Conservation (phyloP, 768 basidiomycete species). For the Russula brevipes region DNA sequence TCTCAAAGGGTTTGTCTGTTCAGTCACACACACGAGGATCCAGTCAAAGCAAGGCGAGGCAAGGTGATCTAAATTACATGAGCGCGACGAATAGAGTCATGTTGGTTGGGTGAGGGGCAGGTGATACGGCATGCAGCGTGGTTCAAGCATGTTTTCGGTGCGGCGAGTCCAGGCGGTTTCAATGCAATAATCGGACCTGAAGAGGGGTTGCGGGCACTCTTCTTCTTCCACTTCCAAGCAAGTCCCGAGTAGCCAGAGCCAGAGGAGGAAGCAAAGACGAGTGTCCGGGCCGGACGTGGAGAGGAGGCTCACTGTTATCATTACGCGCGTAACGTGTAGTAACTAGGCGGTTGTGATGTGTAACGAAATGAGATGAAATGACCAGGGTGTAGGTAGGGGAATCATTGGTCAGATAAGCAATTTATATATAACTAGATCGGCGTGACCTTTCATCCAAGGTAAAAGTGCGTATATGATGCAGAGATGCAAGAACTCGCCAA, state of each 20-base stretch:
- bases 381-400: constrained; percentile 17
- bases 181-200: not conserved
- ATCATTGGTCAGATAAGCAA: constrained; percentile 24
- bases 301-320: not conserved
- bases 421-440: constrained; percentile 18
- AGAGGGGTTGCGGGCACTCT: constrained; percentile 11
- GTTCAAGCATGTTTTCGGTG: constrained; percentile 17
- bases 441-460: constrained; percentile 18
- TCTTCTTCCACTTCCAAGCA: not conserved
- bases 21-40: constrained; percentile 17
- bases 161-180: not conserved
- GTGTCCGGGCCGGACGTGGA: not conserved
- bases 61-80: constrained; percentile 1
- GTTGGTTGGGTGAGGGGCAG: not conserved
- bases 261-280: not conserved
- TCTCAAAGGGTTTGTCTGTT: not conserved
- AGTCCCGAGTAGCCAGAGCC: not conserved
- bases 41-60: constrained; percentile 15
- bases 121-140: constrained; percentile 1
- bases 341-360: constrained; percentile 13
- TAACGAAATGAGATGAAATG: constrained; percentile 4
- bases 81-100: not conserved
- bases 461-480: constrained; percentile 13
- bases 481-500: constrained; percentile 5
- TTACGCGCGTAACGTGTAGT: constrained; percentile 4